Evolutionary conservation across 2,329 filamentous ascomycete species (phyloP).

Genomic region (Fusarium pseudograminearum): DNA sequence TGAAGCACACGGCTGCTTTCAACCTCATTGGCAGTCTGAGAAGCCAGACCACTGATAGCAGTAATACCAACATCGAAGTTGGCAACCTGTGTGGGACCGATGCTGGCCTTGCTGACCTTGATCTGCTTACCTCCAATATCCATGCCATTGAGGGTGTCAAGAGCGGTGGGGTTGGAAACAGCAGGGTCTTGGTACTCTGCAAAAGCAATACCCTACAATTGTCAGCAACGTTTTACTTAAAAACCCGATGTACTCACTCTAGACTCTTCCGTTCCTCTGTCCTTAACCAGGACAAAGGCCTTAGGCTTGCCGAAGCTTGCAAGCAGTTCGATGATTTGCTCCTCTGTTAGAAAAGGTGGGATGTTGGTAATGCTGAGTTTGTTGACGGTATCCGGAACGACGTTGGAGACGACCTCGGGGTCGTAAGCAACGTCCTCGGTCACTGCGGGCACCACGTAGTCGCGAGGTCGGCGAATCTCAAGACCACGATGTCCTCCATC

Average conservation of each 20-base stretch:
- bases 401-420: conserved; percentile 79
- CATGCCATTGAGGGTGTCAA: conserved; percentile 93
- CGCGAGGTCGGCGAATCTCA: conserved; percentile 87
- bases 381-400: conserved; percentile 91
- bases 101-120: conserved; percentile 88
- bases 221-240: conserved; percentile 46
- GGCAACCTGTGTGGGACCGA: conserved; percentile 91
- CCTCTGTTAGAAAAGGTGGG: conserved; percentile 86
- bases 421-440: conserved; percentile 79
- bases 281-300: conserved; percentile 90
- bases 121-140: conserved; percentile 88
- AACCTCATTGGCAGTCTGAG: conserved; percentile 82
- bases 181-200: conserved; percentile 88
- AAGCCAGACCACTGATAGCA: conserved; percentile 97
- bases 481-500: conserved; percentile 71
- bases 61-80: conserved; percentile 96
- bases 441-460: conserved; percentile 92
- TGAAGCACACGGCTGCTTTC: conserved; percentile 89
- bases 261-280: conserved; percentile 85
- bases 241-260: conserved; percentile 70
- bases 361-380: conserved; percentile 96
- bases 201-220: conserved; percentile 86
- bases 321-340: conserved; percentile 90
- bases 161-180: conserved; percentile 80
- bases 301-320: conserved; percentile 93